phyloP scores from a whole-genome alignment of 1,139 yeast genomes.

The Pneumocystis wakefieldiae region DNA sequence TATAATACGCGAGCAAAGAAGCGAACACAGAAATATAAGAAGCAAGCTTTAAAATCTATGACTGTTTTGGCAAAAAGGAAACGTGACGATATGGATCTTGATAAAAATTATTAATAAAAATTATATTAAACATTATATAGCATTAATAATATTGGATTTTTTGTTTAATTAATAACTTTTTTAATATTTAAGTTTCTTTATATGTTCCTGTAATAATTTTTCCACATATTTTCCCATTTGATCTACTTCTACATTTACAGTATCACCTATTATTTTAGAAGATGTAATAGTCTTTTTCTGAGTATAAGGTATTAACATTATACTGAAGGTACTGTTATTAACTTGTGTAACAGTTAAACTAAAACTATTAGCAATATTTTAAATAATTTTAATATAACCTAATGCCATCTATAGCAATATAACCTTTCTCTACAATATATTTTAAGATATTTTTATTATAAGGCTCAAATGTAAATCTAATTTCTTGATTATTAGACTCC shows the following conservation, averaged over 20 bases:
- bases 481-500: constrained; percentile 59
- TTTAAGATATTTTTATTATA: constrained; percentile 43
- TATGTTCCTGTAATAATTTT: constrained; percentile 58
- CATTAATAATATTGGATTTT: neutral
- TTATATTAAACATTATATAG: neutral
- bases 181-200: constrained; percentile 17
- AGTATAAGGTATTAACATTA: constrained; percentile 85
- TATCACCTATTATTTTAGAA: constrained; percentile 42
- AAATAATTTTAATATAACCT: constrained; percentile 75
- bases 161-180: neutral
- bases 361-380: constrained; percentile 81
- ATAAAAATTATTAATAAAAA: constrained; percentile 10
- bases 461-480: constrained; percentile 58
- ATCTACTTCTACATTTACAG: constrained; percentile 85
- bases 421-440: constrained; percentile 32
- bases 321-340: constrained; percentile 48
- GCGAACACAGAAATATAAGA: constrained; percentile 23
- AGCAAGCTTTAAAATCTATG: constrained; percentile 2
- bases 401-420: neutral
- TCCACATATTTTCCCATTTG: constrained; percentile 83
- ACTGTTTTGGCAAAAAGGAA: constrained; percentile 10
- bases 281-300: constrained; percentile 61
- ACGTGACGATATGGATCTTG: constrained; percentile 18
- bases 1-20: constrained; percentile 35
- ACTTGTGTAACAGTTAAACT: constrained; percentile 65